Conservation (phyloP, 129 eudicot genomes). For the Flaveria trinervia region DNA sequence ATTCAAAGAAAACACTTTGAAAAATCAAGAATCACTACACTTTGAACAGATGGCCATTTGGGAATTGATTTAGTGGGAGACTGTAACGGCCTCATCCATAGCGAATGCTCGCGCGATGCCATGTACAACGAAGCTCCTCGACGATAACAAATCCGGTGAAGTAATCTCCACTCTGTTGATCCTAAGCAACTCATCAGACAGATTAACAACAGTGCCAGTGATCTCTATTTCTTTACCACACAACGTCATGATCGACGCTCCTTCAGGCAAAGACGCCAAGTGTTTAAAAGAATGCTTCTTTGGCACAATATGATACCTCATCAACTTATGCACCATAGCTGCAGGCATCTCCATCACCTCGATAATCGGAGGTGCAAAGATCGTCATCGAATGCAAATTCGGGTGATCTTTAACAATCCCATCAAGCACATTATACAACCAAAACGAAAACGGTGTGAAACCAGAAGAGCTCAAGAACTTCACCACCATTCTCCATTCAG, state of each 20-base stretch:
- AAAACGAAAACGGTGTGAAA: constrained; percentile 55
- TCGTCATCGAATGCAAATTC: constrained; percentile 41
- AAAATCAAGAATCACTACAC: constrained; percentile 19
- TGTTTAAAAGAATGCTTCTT: constrained; percentile 45
- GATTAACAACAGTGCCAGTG: constrained; percentile 21
- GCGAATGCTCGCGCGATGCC: constrained; percentile 58
- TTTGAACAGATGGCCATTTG: neutral
- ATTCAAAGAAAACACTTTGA: constrained; percentile 15
- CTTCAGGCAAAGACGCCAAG: constrained; percentile 40
- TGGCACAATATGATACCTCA: constrained; percentile 58
- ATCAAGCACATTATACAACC: constrained; percentile 49
- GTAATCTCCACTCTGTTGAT: constrained; percentile 48
- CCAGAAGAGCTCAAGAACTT: constrained; percentile 46
- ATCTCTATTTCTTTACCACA: constrained; percentile 38
- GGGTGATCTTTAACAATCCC: constrained; percentile 49
- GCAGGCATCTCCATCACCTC: constrained; percentile 39
- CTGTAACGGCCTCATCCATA: constrained; percentile 34
- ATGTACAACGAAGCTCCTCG: constrained; percentile 53
- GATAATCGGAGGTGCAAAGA: constrained; percentile 57
- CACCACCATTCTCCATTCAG: constrained; percentile 54
- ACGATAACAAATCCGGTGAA: constrained; percentile 45
- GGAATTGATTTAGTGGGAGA: neutral
- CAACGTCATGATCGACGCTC: constrained; percentile 40
- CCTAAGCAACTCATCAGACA: constrained; percentile 22
- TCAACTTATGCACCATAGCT: constrained; percentile 34